Base-by-base conservation (phyloP, 1,139 yeast species). In the Tardiomyces depauwii region DNA sequence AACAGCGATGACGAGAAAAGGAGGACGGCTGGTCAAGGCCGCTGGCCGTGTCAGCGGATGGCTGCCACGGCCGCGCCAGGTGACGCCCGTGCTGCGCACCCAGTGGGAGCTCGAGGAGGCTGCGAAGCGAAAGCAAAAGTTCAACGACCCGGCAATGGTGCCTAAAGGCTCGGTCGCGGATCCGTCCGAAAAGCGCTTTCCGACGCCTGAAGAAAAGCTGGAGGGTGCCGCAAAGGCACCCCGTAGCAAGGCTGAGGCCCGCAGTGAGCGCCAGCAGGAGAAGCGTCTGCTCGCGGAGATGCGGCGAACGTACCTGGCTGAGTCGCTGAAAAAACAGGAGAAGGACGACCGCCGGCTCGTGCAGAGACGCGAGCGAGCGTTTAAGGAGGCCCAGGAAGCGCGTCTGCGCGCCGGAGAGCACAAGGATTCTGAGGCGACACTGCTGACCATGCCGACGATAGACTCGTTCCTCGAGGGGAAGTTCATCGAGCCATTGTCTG, bases 391-490 rank as follows among this genome's bases (percentile, higher is more conserved):
- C 45, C 56, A 63, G 50, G 55, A 61, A 46, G 57, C 60, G 49
- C 60, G 62, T 49, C 63, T 58, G 56, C 63, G 59, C 45, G 56
- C 53, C 42, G 63, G 62, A 51, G 64, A 55, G 56, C 65, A 47
- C 57, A 62, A 57, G 52, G 67, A 55, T 52, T 68, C 79, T 5
- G 72, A 70, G 49, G 80, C 87, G 18, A 73, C 80, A 42, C 67
- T 68, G 55, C 73, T 82, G 56, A 84, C 95, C 1, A 71, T 86
- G 45, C 96, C 96, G 42, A 84, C 95, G 2, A 71, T 88, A 52
- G 89, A 83, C 56, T 53, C 60, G 23, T 72, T 82, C 53, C 68
- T 83, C 53, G 62, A 75, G 38, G 85, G 30, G 11, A 56, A 85
- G 2, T 67, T 87, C 51, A 76, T 88, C 71, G 74, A 82, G 59